These are phyloP conservation scores for Tetrahymena elliotti DNA, from an alignment of 73 alveolate genomes.

Conservation along the genomic window DNA sequence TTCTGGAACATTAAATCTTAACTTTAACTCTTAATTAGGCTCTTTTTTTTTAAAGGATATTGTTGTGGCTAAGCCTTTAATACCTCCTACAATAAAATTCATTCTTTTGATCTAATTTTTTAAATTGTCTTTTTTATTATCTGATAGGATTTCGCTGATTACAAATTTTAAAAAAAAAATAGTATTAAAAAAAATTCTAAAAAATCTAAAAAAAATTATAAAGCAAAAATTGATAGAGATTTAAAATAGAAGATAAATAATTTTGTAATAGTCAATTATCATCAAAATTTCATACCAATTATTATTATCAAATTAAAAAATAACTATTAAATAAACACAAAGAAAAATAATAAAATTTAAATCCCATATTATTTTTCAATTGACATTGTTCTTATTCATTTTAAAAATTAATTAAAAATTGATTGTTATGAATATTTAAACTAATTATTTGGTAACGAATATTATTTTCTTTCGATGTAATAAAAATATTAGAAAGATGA, in stretches of 20 bases:
- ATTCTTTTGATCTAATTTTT: neutral
- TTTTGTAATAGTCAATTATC: neutral
- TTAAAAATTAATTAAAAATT: too few relatives aligned
- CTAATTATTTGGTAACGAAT: neutral
- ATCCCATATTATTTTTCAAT: too few relatives aligned
- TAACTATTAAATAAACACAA: too few relatives aligned
- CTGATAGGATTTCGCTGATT: neutral
- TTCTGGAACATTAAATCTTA: neutral
- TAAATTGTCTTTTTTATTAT: neutral
- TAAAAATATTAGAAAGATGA: neutral
- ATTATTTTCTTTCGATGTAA: neutral
- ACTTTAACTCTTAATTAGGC: neutral
- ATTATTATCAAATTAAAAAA: too few relatives aligned
- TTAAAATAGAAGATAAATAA: neutral
- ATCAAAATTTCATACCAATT: too few relatives aligned
- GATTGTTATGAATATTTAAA: too few relatives aligned
- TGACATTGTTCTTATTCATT: too few relatives aligned
- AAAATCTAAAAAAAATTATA: too few relatives aligned
- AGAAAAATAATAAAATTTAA: too few relatives aligned
- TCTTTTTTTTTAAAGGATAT: neutral
- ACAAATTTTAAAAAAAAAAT: too few relatives aligned
- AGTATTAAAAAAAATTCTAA: neutral
- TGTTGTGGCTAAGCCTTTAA: neutral
- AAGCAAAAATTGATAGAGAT: too few relatives aligned
- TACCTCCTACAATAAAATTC: neutral